These are phyloP conservation scores for Candida coquimbonensis DNA, from an alignment of 805 yeast genomes.

Conservation along the genomic window DNA sequence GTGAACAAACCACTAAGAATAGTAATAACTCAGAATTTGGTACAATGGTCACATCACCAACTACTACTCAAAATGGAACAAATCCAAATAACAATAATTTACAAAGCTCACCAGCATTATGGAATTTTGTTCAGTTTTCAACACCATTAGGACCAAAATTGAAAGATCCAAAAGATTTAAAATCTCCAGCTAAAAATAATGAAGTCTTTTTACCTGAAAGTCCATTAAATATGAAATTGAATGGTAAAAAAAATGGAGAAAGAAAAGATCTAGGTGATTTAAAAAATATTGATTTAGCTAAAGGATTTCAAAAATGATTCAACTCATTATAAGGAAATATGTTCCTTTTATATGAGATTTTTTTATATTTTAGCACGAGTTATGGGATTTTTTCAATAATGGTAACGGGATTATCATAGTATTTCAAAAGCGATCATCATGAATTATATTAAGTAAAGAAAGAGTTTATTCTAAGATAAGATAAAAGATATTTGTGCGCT, in stretches of 20 bases:
- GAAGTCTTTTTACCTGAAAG: slow-evolving; percentile 13
- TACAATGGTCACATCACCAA: slow-evolving; percentile 25
- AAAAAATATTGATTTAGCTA: slow-evolving; percentile 40
- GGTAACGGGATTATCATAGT: not conserved
- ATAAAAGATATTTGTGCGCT: too few species aligned
- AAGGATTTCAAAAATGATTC: slow-evolving; percentile 33
- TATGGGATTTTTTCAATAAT: not conserved
- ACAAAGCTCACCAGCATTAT: slow-evolving; percentile 74
- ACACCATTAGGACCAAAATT: slow-evolving; percentile 29
- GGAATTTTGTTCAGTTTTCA: slow-evolving; percentile 84
- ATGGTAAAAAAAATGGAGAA: slow-evolving; percentile 1
- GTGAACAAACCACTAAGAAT: slow-evolving; percentile 2
- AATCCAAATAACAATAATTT: slow-evolving; percentile 13
- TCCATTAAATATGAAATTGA: slow-evolving; percentile 16
- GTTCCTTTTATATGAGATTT: too few species aligned
- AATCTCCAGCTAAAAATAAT: slow-evolving; percentile 18
- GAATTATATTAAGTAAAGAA: too few species aligned
- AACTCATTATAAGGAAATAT: too few species aligned
- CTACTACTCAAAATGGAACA: slow-evolving; percentile 27
- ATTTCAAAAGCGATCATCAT: too few species aligned
- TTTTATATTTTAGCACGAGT: too few species aligned
- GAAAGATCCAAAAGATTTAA: slow-evolving; percentile 7
- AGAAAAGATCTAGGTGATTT: slow-evolving; percentile 30
- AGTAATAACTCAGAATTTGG: slow-evolving; percentile 15
- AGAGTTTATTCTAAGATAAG: too few species aligned